Percentiles rank a stretch among this genome's conserved stretches.
These are phyloP conservation scores for Xylaria grammica DNA, from an alignment of 495 filamentous ascomycete genomes.

Conservation along the genomic window DNA sequence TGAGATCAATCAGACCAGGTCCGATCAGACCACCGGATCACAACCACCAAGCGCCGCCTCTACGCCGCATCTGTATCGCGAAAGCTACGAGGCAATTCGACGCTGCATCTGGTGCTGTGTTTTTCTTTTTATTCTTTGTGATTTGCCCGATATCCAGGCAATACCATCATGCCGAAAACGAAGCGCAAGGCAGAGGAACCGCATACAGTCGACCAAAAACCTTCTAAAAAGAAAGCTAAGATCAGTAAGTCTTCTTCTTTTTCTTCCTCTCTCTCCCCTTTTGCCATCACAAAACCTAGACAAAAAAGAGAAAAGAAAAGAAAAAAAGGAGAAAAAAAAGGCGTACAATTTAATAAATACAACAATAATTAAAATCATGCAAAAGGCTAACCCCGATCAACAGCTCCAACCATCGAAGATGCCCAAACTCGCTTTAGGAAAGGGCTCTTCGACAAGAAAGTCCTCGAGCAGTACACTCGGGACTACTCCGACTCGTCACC, in stretches of 20 bases:
- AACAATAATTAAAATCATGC: no score
- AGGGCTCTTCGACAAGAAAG: constrained; percentile 72
- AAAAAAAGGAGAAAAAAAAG: background rate
- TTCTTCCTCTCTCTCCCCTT: no score
- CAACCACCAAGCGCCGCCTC: background rate
- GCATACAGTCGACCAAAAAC: constrained; percentile 40
- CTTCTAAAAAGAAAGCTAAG: constrained; percentile 51
- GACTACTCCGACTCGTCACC: constrained; percentile 75
- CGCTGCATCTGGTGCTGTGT: no score
- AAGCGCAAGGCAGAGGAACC: constrained; percentile 53
- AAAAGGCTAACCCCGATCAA: constrained; percentile 23
- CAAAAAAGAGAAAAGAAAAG: background rate
- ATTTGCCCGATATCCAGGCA: background rate
- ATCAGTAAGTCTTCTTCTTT: constrained; percentile 41
- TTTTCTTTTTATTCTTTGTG: background rate
- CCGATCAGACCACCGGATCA: no score
- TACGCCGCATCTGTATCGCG: no score
- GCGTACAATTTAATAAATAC: no score
- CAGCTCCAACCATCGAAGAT: constrained; percentile 51
- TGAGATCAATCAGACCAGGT: constrained; percentile 17
- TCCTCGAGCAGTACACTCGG: constrained; percentile 69
- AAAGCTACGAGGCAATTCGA: no score
- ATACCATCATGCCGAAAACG: constrained; percentile 35
- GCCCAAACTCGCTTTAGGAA: constrained; percentile 68
- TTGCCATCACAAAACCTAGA: no score